Conservation (phyloP, 371 early-diverging fungal genomes). For the Mucor irregularis region DNA sequence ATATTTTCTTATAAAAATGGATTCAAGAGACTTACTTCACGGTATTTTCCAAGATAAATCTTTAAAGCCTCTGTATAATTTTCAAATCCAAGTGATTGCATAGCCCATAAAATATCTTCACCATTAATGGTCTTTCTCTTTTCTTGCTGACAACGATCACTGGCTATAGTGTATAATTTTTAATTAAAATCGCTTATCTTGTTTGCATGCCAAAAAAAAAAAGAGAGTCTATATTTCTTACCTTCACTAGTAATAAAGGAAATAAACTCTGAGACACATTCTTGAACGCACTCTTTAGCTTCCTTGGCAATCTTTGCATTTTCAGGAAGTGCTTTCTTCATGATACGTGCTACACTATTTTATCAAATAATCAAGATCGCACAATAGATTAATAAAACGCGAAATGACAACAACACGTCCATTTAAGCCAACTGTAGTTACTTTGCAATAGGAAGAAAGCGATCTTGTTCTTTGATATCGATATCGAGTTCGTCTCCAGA, state of each 20-base stretch:
- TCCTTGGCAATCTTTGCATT: conserved; percentile 99
- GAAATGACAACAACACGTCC: no score
- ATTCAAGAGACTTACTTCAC: conserved; percentile 61
- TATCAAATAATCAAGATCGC: not conserved
- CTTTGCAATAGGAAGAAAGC: conserved; percentile 91
- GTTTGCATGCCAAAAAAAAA: not conserved
- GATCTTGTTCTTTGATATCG: conserved; percentile 93
- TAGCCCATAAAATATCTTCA: conserved; percentile 99
- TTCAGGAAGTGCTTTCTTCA: conserved; percentile 98
- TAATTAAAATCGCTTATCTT: not conserved
- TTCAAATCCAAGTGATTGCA: conserved; percentile 98
- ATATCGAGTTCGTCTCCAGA: conserved; percentile 67
- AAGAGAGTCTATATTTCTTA: no score
- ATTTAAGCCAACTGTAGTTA: conserved; percentile 15
- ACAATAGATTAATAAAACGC: no score
- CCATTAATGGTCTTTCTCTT: conserved; percentile 99
- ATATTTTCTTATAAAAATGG: not conserved
- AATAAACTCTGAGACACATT: conserved; percentile 99
- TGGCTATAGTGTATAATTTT: conserved; percentile 64
- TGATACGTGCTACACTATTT: conserved; percentile 97
- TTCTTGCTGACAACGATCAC: conserved; percentile 94
- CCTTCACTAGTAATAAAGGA: conserved; percentile 98
- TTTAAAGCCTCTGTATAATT: conserved; percentile 96
- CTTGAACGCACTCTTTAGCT: conserved; percentile 98
- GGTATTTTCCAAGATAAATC: conserved; percentile 90